phyloP scores from a whole-genome alignment of 805 yeast species.

The Monosporozyma servazzii region DNA sequence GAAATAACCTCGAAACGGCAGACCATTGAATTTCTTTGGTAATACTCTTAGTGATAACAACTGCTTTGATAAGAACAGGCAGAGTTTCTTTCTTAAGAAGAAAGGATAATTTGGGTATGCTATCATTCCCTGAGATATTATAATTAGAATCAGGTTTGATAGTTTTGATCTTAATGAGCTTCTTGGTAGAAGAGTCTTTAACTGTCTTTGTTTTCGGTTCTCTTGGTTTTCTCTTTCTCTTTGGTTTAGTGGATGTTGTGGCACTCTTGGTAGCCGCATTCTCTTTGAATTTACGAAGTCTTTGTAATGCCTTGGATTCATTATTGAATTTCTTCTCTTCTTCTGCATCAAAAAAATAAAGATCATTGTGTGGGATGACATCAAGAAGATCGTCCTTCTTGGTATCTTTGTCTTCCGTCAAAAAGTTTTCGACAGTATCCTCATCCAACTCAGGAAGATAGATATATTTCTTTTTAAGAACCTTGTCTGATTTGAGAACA shows the following conservation, averaged over 20 bases:
- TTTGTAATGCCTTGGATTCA: slow-evolving; percentile 25
- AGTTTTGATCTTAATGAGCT: neutral
- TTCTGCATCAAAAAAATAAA: slow-evolving; percentile 27
- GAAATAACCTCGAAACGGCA: slow-evolving; percentile 42
- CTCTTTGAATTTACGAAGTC: slow-evolving; percentile 15
- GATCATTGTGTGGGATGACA: slow-evolving; percentile 25
- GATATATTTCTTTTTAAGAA: slow-evolving; percentile 15
- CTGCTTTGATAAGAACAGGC: slow-evolving; percentile 50
- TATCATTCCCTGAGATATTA: neutral
- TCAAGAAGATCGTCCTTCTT: slow-evolving; percentile 19
- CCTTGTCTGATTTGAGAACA: slow-evolving; percentile 12
- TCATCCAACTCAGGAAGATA: slow-evolving; percentile 17
- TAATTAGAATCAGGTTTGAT: neutral
- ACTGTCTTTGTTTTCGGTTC: neutral
- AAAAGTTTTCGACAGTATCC: slow-evolving; percentile 13
- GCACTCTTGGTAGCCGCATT: neutral
- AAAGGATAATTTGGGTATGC: slow-evolving; percentile 6
- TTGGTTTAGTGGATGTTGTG: neutral
- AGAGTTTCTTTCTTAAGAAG: slow-evolving; percentile 32
- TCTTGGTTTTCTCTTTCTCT: slow-evolving; percentile 3
- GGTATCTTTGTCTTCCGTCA: slow-evolving; percentile 22
- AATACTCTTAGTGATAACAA: slow-evolving; percentile 58
- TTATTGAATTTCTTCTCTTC: slow-evolving; percentile 25
- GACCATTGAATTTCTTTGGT: slow-evolving; percentile 59
- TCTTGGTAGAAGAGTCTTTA: neutral